A percentile compares a stretch with the other conserved stretches of the same genome.
phyloP scores from a whole-genome alignment of 345 rosid genomes.

The Draba incana region DNA sequence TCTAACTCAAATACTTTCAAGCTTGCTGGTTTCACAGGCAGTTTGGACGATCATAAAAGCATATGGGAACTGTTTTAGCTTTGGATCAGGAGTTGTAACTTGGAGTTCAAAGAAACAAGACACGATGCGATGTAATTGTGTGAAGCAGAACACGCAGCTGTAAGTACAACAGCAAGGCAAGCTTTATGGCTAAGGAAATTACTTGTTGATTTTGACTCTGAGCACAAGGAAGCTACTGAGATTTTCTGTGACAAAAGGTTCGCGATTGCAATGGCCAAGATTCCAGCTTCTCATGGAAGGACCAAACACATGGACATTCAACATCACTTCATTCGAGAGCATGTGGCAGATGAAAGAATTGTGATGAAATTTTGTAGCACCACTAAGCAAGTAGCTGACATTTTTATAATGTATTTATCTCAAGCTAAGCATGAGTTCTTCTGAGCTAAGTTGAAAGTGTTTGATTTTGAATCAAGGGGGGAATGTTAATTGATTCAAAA shows the following conservation, averaged over 20 bases:
- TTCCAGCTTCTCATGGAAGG: neutral
- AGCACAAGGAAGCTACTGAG: neutral
- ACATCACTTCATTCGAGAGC: neutral
- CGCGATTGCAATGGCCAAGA: neutral
- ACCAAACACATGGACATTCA: too few species aligned
- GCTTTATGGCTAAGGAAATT: neutral
- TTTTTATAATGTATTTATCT: neutral
- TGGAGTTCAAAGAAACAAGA: constrained; percentile 4
- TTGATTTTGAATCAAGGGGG: neutral
- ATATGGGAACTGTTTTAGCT: neutral
- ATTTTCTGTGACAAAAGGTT: neutral
- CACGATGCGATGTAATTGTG: neutral
- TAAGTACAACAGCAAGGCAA: too few species aligned
- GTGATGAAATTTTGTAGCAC: neutral
- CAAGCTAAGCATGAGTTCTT: neutral
- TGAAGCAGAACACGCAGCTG: constrained; percentile 3
- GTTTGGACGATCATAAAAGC: neutral
- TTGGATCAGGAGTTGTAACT: neutral
- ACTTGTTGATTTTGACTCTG: neutral
- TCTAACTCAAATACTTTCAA: neutral
- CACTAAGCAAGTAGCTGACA: neutral
- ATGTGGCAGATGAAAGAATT: neutral
- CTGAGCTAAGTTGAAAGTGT: neutral
- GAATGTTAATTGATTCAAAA: too few species aligned
- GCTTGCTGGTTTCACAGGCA: neutral